Conservation (phyloP, 2,329 filamentous ascomycete genomes). For the Colletotrichum phormii region DNA sequence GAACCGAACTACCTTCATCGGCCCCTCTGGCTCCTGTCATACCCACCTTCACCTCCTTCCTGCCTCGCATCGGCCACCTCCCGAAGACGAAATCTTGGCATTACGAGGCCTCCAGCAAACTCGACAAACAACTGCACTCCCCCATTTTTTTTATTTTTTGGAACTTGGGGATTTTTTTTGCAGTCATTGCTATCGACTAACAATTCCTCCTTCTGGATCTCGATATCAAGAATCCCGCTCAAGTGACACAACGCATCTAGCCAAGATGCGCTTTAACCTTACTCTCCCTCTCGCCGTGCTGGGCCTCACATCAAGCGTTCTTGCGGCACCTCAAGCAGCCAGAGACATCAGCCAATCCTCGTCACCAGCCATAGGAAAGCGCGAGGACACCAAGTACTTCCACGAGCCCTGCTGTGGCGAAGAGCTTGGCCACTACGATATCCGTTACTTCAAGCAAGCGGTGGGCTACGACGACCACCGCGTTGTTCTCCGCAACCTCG, state of each 20-base stretch:
- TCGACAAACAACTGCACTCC: neutral
- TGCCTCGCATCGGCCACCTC: neutral
- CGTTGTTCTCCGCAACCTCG: slow-evolving; percentile 75
- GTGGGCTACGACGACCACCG: slow-evolving; percentile 75
- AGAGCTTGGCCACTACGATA: slow-evolving; percentile 79
- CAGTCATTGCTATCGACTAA: neutral
- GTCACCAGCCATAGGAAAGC: slow-evolving; percentile 22
- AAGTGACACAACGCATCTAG: neutral
- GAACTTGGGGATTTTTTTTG: neutral
- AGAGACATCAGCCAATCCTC: neutral
- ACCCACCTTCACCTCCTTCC: neutral
- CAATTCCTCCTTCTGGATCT: neutral
- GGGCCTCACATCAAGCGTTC: slow-evolving; percentile 19
- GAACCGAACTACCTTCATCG: neutral
- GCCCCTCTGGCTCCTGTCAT: neutral
- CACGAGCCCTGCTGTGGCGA: slow-evolving; percentile 71
- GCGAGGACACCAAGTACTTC: slow-evolving; percentile 67
- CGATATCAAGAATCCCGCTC: neutral
- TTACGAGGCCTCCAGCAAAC: slow-evolving; percentile 2
- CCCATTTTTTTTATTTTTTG: neutral
- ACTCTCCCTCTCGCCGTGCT: slow-evolving; percentile 16
- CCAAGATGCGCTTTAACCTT: slow-evolving; percentile 25
- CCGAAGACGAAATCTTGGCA: slow-evolving; percentile 2
- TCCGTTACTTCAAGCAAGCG: slow-evolving; percentile 73
- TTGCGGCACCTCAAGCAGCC: slow-evolving; percentile 19